Conservation (phyloP, 129 eudicot genomes). For the Tagetes erecta region DNA sequence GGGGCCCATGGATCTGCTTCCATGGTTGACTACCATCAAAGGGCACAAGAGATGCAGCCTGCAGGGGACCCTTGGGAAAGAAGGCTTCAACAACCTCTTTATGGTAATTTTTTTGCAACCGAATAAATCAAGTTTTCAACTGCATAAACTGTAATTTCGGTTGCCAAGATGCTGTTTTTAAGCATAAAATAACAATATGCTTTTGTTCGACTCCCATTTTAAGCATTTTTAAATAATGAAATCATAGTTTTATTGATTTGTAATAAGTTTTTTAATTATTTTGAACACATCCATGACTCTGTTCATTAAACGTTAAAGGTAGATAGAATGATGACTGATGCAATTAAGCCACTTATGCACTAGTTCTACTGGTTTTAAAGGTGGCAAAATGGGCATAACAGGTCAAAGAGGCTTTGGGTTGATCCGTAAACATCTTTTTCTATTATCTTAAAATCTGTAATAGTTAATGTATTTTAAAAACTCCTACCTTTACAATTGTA, state of each 20-base stretch:
- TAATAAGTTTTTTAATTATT: not conserved
- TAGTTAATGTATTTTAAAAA: not conserved
- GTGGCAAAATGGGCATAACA: not conserved
- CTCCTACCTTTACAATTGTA: not conserved
- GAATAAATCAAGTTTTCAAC: not conserved
- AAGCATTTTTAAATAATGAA: no score
- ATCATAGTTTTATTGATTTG: no score
- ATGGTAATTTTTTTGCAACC: slow-evolving; percentile 26
- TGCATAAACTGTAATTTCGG: not conserved
- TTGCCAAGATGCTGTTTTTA: no score
- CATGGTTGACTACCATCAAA: not conserved
- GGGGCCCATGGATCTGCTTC: slow-evolving; percentile 3
- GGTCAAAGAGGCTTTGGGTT: not conserved
- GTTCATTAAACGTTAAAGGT: not conserved
- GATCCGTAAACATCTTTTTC: not conserved
- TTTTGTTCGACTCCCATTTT: no score
- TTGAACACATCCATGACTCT: not conserved
- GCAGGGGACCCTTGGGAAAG: slow-evolving; percentile 25
- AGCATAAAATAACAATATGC: no score
- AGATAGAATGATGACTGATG: not conserved
- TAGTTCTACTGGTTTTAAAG: not conserved
- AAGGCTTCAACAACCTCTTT: slow-evolving; percentile 26
- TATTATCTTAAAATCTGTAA: not conserved
- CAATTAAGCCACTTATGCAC: not conserved
- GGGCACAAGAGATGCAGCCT: slow-evolving; percentile 25